A percentile compares a stretch with the other conserved stretches of the same genome.
These are phyloP conservation scores for Vanrija pseudolonga DNA, from an alignment of 1,284 basidiomycete species.

Conservation along the genomic window DNA sequence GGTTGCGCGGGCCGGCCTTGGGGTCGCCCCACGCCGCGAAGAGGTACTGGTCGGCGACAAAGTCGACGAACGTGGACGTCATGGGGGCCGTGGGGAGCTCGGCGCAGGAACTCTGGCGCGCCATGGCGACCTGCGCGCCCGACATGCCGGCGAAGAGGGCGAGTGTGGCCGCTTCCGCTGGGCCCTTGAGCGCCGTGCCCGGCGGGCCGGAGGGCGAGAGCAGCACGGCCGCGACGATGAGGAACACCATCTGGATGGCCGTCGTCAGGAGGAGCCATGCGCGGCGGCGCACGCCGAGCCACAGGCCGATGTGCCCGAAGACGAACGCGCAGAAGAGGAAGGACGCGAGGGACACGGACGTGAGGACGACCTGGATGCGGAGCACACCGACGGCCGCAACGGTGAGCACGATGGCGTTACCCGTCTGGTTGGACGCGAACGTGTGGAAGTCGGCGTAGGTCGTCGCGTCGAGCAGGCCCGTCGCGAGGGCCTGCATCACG, in stretches of 20 bases:
- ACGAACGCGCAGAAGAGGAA: conserved; percentile 37
- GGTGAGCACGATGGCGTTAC: conserved; percentile 49
- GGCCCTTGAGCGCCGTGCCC: conserved; percentile 17
- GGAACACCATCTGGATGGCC: conserved; percentile 24
- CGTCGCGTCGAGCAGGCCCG: conserved; percentile 45
- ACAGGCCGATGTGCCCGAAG: conserved; percentile 43
- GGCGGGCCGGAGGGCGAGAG: conserved; percentile 29
- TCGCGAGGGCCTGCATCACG: conserved; percentile 37
- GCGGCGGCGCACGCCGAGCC: conserved; percentile 35
- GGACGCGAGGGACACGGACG: conserved; percentile 35
- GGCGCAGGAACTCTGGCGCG: conserved; percentile 32
- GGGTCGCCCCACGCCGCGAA: conserved; percentile 26
- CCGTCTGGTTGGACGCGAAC: conserved; percentile 49
- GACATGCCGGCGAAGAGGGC: conserved; percentile 43
- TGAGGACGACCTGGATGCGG: conserved; percentile 27
- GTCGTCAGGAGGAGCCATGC: conserved; percentile 36
- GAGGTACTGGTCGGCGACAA: conserved; percentile 41
- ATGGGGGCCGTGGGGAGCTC: conserved; percentile 44
- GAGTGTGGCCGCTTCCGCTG: conserved; percentile 40
- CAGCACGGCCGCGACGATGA: conserved; percentile 33
- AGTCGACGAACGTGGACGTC: conserved; percentile 44
- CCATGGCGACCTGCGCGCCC: conserved; percentile 47
- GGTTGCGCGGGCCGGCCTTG: conserved; percentile 34
- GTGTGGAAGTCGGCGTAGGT: conserved; percentile 45
- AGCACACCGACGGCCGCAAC: conserved; percentile 32